phyloP scores from a whole-genome alignment of 306 rosid genomes.

The Quercus cerris region DNA sequence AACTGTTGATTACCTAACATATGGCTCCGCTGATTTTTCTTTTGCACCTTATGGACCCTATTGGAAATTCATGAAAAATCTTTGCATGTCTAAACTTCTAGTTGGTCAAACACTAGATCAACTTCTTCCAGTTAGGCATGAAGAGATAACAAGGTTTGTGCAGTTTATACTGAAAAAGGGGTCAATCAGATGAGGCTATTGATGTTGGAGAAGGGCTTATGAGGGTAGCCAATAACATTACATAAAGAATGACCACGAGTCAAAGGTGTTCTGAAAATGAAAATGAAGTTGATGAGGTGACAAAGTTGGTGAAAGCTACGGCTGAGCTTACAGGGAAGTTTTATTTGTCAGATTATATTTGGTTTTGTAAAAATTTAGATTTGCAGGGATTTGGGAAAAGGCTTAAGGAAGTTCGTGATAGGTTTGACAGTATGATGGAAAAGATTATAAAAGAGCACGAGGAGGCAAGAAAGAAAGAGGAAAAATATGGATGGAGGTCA shows the following conservation, averaged over 20 bases:
- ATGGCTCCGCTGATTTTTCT: constrained; percentile 36
- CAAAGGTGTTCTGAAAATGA: constrained; percentile 29
- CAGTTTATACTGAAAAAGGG: constrained; percentile 14
- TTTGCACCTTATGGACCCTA: constrained; percentile 41
- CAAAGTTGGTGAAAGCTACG: constrained; percentile 35
- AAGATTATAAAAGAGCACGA: constrained; percentile 47
- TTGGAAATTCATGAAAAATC: constrained; percentile 59
- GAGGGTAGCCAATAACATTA: constrained; percentile 32
- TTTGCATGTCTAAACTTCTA: constrained; percentile 58
- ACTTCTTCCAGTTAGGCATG: constrained; percentile 35
- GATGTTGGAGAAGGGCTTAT: constrained; percentile 40
- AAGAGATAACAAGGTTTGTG: constrained; percentile 40
- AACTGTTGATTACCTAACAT: constrained; percentile 28
- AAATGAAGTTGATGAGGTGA: constrained; percentile 27
- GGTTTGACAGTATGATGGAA: constrained; percentile 54
- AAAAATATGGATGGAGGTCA: constrained; percentile 5
- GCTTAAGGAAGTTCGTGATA: constrained; percentile 23
- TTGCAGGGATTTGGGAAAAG: constrained; percentile 45
- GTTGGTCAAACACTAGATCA: constrained; percentile 39
- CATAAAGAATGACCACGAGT: constrained; percentile 49
- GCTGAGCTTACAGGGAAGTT: constrained; percentile 42
- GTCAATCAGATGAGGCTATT: constrained; percentile 24
- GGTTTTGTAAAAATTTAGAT: constrained; percentile 51
- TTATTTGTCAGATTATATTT: constrained; percentile 50
- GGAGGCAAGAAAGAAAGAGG: constrained; percentile 18